Conservation (phyloP, 179 eudicot genomes). For the Drosera spatulata region DNA sequence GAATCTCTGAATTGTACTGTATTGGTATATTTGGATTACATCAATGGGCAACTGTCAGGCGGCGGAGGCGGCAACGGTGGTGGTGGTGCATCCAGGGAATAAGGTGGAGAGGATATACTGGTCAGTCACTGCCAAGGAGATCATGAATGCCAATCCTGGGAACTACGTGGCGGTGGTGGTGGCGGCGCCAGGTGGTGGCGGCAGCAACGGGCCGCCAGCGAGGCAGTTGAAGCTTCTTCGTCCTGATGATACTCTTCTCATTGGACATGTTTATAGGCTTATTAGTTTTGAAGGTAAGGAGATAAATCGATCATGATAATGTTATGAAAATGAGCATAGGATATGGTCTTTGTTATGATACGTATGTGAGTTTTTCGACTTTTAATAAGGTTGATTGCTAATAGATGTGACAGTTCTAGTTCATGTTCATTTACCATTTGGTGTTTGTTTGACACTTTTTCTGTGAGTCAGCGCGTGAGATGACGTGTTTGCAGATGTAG, state of each 20-base stretch:
- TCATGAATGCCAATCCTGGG: constrained; percentile 67
- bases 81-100: constrained; percentile 48
- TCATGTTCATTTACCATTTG: too few species aligned
- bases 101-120: constrained; percentile 42
- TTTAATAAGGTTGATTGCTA: background rate
- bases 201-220: constrained; percentile 14
- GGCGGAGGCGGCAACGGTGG: constrained; percentile 63
- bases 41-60: constrained; percentile 89
- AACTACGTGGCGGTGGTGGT: constrained; percentile 60
- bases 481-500: too few species aligned
- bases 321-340: background rate
- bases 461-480: too few species aligned
- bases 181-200: constrained; percentile 4
- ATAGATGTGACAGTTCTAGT: too few species aligned
- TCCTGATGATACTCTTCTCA: constrained; percentile 43
- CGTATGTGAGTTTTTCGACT: background rate
- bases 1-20: too few species aligned
- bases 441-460: too few species aligned
- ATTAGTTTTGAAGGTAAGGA: constrained; percentile 54
- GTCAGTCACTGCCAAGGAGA: constrained; percentile 43
- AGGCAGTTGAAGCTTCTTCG: constrained; percentile 56
- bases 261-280: constrained; percentile 74
- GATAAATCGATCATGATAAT: background rate
- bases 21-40: too few species aligned
- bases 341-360: background rate